Evolutionary conservation across 2,329 filamentous ascomycete genomes (phyloP).

Genomic region (Fusarium acutatum): DNA sequence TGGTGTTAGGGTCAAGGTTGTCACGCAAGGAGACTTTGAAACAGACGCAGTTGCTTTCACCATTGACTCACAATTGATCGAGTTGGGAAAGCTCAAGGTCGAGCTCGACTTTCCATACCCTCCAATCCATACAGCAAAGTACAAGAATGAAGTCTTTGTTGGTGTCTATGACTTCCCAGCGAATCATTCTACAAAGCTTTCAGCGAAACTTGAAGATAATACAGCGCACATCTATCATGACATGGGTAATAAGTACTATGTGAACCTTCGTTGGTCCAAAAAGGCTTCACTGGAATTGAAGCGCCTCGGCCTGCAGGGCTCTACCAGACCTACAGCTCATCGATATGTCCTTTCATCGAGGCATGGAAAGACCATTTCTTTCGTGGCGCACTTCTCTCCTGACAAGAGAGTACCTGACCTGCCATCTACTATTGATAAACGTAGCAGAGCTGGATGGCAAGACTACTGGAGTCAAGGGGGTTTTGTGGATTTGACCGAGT

Average conservation of each 20-base stretch:
- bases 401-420: conserved; percentile 34
- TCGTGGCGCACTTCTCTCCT: conserved; percentile 48
- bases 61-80: conserved; percentile 48
- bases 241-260: conserved; percentile 50
- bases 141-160: conserved; percentile 55
- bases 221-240: conserved; percentile 49
- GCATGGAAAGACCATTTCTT: conserved; percentile 28
- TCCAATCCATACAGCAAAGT: conserved; percentile 49
- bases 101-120: conserved; percentile 56
- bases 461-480: conserved; percentile 52
- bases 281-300: conserved; percentile 22
- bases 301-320: conserved; percentile 35
- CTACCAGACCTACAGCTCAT: conserved; percentile 42
- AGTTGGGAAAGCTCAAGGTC: conserved; percentile 45
- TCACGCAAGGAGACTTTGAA: conserved; percentile 50
- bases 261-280: conserved; percentile 48
- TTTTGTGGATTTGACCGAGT: conserved; percentile 52
- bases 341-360: conserved; percentile 44
- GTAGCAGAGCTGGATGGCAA: conserved; percentile 44
- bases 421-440: conserved; percentile 35
- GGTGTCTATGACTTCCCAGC: conserved; percentile 51
- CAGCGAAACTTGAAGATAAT: background rate
- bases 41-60: conserved; percentile 50
- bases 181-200: conserved; percentile 49
- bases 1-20: conserved; percentile 44